Percentiles rank a stretch among this genome's conserved stretches.
Conservation (phyloP, 768 basidiomycete genomes). For the Daedaleopsis sinensis region DNA sequence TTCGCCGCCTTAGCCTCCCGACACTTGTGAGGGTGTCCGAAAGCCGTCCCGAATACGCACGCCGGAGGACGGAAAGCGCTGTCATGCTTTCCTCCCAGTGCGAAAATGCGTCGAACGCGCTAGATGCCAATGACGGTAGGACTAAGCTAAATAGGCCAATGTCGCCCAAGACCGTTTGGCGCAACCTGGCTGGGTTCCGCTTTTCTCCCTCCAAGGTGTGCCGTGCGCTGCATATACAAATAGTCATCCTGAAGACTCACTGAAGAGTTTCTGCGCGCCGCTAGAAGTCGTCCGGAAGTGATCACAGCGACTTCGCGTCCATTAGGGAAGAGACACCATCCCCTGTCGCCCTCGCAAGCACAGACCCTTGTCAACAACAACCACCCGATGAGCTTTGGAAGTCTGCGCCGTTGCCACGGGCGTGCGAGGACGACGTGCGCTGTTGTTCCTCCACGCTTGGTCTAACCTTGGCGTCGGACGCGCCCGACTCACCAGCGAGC, state of each 20-base stretch:
- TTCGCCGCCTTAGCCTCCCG: background rate
- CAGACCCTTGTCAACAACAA: background rate
- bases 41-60: background rate
- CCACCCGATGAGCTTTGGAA: background rate
- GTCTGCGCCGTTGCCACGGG: background rate
- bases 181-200: background rate
- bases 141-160: background rate
- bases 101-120: background rate
- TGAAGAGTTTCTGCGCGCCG: background rate
- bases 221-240: background rate
- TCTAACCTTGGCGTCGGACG: too few relatives aligned
- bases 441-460: too few relatives aligned
- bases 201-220: background rate
- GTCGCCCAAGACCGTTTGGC: background rate
- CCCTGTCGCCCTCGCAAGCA: background rate
- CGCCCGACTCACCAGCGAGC: too few relatives aligned
- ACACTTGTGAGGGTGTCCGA: background rate
- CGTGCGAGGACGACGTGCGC: too few relatives aligned
- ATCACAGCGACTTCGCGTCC: background rate
- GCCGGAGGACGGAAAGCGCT: slow-evolving; percentile 5
- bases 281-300: background rate
- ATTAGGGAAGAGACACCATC: background rate
- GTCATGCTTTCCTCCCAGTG: background rate
- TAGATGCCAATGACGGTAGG: background rate
- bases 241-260: too few relatives aligned